A percentile compares a stretch with the other conserved stretches of the same genome.
Conservation (phyloP, 176 grass and related monocot genomes). For the Eragrostis curvula region DNA sequence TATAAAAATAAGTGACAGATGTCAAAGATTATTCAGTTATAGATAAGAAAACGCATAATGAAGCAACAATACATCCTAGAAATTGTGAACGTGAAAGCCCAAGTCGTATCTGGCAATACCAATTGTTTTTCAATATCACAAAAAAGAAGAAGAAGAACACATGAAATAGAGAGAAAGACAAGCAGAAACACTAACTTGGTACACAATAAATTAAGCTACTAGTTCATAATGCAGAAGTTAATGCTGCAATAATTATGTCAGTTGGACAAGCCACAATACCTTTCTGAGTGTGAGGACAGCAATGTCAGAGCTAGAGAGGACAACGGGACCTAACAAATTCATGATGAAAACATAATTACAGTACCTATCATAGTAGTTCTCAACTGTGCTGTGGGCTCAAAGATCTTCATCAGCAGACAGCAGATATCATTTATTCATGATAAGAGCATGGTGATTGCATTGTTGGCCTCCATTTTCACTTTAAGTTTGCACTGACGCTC, state of each 20-base stretch:
- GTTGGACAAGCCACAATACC: background rate
- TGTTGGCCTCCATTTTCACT: background rate
- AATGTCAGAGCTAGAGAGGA: background rate
- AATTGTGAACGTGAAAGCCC: background rate
- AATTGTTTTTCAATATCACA: too few species aligned
- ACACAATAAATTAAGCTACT: background rate
- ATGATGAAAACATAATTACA: background rate
- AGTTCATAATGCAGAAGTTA: conserved; percentile 3
- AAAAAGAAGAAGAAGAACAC: background rate
- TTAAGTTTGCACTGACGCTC: background rate
- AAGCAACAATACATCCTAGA: background rate
- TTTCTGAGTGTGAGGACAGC: background rate
- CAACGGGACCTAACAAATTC: background rate
- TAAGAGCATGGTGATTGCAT: background rate
- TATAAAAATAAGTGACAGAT: background rate
- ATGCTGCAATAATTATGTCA: conserved; percentile 16
- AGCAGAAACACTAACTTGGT: background rate
- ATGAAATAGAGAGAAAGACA: background rate
- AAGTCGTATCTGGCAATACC: too few species aligned
- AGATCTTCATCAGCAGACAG: background rate
- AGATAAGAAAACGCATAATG: background rate
- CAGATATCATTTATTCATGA: background rate
- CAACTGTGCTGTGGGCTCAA: background rate
- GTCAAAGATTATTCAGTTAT: background rate
- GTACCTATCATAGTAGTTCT: background rate